Evolutionary conservation across 306 rosid genomes (phyloP).

Genomic region (Rosa chinensis): DNA sequence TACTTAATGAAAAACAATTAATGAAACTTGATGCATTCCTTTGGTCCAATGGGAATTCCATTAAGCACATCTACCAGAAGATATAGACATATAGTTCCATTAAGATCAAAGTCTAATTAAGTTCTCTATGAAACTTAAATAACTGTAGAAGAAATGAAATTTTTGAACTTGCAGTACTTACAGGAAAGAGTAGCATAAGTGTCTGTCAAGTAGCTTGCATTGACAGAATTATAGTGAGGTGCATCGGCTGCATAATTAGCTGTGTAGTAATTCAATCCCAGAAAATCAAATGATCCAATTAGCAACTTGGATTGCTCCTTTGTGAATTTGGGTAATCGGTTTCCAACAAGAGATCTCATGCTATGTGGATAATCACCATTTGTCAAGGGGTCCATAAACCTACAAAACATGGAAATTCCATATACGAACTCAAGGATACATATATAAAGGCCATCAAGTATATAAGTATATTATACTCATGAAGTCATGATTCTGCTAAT

Average conservation of each 20-base stretch:
- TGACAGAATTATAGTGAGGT: slow-evolving; percentile 22
- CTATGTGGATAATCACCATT: slow-evolving; percentile 56
- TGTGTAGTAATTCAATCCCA: slow-evolving; percentile 66
- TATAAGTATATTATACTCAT: too few relatives aligned
- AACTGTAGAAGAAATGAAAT: neutral
- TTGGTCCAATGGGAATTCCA: slow-evolving; percentile 51
- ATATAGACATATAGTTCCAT: neutral
- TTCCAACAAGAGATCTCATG: slow-evolving; percentile 41
- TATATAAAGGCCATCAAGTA: neutral
- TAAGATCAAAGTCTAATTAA: neutral
- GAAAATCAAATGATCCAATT: slow-evolving; percentile 56
- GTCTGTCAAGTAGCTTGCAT: slow-evolving; percentile 36
- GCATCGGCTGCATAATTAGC: slow-evolving; percentile 40
- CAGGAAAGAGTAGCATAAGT: slow-evolving; percentile 32
- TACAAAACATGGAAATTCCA: slow-evolving; percentile 16
- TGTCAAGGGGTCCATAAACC: slow-evolving; percentile 62
- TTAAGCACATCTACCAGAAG: slow-evolving; percentile 29
- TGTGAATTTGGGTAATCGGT: slow-evolving; percentile 54
- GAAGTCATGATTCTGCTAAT: neutral
- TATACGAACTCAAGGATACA: neutral
- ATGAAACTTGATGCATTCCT: slow-evolving; percentile 11
- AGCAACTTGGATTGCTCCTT: slow-evolving; percentile 37
- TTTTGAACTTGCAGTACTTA: slow-evolving; percentile 6
- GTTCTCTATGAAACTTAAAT: too few relatives aligned
- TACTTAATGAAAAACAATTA: too few relatives aligned